phyloP scores from a whole-genome alignment of 768 basidiomycete species.

The Russula sp. region DNA sequence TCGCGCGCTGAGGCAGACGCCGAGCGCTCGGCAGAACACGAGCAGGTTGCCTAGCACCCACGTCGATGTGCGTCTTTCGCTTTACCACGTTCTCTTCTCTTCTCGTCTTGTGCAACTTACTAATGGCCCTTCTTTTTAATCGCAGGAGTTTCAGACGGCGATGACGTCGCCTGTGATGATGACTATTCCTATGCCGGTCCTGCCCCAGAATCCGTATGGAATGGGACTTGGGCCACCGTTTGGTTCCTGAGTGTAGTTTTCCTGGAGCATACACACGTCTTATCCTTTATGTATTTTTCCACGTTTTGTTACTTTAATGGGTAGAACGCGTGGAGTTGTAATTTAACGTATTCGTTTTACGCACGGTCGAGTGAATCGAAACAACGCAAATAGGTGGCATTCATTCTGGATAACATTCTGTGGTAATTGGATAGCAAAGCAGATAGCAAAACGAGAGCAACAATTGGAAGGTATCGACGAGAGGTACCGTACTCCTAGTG shows the following conservation, averaged over 20 bases:
- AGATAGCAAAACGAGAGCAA: neutral
- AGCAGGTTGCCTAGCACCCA: constrained; percentile 84
- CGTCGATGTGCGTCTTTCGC: constrained; percentile 49
- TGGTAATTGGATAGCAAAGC: too few relatives aligned
- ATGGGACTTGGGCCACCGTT: constrained; percentile 19
- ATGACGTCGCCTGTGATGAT: constrained; percentile 15
- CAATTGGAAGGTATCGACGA: neutral
- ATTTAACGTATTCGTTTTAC: neutral
- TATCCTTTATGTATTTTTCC: neutral
- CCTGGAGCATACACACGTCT: too few relatives aligned
- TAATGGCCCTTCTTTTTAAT: neutral
- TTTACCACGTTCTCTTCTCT: neutral
- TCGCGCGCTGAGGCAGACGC: constrained; percentile 60
- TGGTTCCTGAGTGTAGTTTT: constrained; percentile 2
- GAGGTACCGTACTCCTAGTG: neutral
- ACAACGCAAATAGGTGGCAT: too few relatives aligned
- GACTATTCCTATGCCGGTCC: constrained; percentile 5
- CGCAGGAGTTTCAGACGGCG: constrained; percentile 16
- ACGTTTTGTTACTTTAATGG: neutral
- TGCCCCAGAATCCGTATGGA: constrained; percentile 14
- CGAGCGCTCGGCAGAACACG: constrained; percentile 72
- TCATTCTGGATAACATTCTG: too few relatives aligned
- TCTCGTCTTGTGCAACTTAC: neutral
- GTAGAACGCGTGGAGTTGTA: neutral
- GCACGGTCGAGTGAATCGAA: neutral